phyloP scores from a whole-genome alignment of 1,284 basidiomycete genomes.

The Cryptococcus amylolentus region DNA sequence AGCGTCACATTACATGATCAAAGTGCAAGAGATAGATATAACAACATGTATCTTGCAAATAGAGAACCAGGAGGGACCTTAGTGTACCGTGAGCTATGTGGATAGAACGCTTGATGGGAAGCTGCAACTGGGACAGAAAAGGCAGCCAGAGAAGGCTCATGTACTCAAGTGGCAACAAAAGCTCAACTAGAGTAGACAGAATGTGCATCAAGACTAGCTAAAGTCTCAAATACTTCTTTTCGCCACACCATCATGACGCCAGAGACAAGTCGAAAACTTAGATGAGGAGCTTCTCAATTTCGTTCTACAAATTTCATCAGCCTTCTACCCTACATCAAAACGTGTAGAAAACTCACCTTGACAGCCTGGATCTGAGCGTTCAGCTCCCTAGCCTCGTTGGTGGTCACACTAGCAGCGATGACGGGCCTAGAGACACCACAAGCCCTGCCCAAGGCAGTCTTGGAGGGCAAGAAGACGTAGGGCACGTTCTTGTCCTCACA shows the following conservation, averaged over 20 bases:
- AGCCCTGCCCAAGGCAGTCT: slow-evolving; percentile 79
- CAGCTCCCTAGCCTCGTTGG: slow-evolving; percentile 90
- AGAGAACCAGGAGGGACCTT: too few species aligned
- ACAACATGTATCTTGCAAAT: too few species aligned
- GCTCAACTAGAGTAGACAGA: neutral
- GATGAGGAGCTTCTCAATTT: slow-evolving; percentile 71
- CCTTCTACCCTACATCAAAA: neutral
- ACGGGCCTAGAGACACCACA: slow-evolving; percentile 95
- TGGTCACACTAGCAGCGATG: slow-evolving; percentile 91
- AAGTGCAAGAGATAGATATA: too few species aligned
- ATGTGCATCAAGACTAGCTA: slow-evolving; percentile 20
- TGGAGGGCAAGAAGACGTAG: slow-evolving; percentile 84
- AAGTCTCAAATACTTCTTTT: slow-evolving; percentile 11
- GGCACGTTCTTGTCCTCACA: slow-evolving; percentile 99
- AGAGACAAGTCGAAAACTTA: slow-evolving; percentile 32
- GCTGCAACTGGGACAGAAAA: too few species aligned
- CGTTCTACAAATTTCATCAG: neutral
- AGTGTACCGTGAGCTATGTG: too few species aligned
- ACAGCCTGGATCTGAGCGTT: slow-evolving; percentile 84
- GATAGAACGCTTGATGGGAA: too few species aligned
- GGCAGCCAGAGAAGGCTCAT: too few species aligned
- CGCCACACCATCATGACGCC: neutral
- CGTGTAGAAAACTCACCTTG: slow-evolving; percentile 55
- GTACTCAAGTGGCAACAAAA: too few species aligned
- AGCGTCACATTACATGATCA: too few species aligned